Conservation (phyloP, 2,329 filamentous ascomycete species). For the Fusarium caatingaense region DNA sequence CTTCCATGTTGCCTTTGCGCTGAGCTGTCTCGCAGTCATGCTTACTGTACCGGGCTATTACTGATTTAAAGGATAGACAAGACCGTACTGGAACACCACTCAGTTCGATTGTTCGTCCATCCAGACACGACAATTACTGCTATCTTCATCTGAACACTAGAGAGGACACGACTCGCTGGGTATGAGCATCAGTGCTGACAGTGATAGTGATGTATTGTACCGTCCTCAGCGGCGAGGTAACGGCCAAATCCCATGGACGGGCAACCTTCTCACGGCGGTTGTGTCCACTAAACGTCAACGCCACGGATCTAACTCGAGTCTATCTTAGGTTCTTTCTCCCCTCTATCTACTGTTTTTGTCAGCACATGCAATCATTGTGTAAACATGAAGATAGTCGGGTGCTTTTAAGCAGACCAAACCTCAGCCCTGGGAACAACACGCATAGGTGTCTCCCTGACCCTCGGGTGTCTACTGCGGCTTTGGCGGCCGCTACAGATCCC, state of each 20-base stretch:
- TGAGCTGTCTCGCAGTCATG: slow-evolving; percentile 21
- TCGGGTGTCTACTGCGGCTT: slow-evolving; percentile 30
- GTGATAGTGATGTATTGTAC: not conserved
- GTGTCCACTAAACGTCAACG: slow-evolving; percentile 20
- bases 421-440: slow-evolving; percentile 31
- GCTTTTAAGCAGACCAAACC: not conserved
- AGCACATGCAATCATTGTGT: slow-evolving; percentile 5
- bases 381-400: slow-evolving; percentile 1
- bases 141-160: not conserved
- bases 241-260: slow-evolving; percentile 11
- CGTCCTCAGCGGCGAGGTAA: slow-evolving; percentile 29
- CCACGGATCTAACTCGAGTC: slow-evolving; percentile 18
- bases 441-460: slow-evolving; percentile 18
- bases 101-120: not conserved
- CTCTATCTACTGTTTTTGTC: slow-evolving; percentile 1
- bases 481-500: slow-evolving; percentile 30
- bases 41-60: slow-evolving; percentile 6
- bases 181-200: not conserved
- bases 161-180: not conserved
- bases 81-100: not conserved
- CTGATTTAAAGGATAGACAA: not conserved
- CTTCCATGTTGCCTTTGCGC: slow-evolving; percentile 2
- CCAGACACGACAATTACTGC: not conserved
- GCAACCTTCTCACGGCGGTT: slow-evolving; percentile 4
- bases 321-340: not conserved